A percentile compares a stretch with the other conserved stretches of the same genome.
phyloP scores from a whole-genome alignment of 768 basidiomycete species.

The Tulasnella sp. region DNA sequence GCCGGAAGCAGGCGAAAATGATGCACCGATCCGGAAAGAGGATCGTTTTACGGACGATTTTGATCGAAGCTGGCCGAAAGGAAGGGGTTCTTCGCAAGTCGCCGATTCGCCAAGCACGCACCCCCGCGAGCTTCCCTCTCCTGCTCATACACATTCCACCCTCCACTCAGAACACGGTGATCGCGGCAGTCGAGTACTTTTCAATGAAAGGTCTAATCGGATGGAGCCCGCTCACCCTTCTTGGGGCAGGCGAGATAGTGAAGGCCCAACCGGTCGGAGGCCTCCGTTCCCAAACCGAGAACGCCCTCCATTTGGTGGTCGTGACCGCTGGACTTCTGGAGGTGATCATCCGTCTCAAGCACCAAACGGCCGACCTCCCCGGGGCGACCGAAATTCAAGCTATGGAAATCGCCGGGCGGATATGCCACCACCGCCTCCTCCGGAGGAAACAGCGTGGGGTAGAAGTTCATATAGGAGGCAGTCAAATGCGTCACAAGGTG shows the following conservation, averaged over 20 bases:
- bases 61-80: constrained; percentile 92
- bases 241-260: neutral
- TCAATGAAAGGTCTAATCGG: constrained; percentile 89
- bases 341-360: neutral
- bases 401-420: neutral
- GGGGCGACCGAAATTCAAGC: neutral
- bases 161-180: constrained; percentile 44
- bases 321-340: neutral
- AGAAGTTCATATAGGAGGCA: neutral
- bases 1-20: neutral
- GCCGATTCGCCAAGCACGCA: constrained; percentile 31
- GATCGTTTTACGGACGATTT: constrained; percentile 91
- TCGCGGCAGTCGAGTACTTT: constrained; percentile 42
- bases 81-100: constrained; percentile 24
- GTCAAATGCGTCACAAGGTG: neutral
- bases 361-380: neutral
- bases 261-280: neutral
- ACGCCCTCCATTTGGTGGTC: neutral
- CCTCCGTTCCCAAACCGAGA: neutral
- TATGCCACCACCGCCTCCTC: neutral
- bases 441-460: neutral
- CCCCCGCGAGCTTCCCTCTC: constrained; percentile 30
- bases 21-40: constrained; percentile 63
- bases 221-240: constrained; percentile 51
- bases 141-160: constrained; percentile 44